phyloP scores from a whole-genome alignment of 371 early-diverging fungal species.

The Capillidium heterosporum region DNA sequence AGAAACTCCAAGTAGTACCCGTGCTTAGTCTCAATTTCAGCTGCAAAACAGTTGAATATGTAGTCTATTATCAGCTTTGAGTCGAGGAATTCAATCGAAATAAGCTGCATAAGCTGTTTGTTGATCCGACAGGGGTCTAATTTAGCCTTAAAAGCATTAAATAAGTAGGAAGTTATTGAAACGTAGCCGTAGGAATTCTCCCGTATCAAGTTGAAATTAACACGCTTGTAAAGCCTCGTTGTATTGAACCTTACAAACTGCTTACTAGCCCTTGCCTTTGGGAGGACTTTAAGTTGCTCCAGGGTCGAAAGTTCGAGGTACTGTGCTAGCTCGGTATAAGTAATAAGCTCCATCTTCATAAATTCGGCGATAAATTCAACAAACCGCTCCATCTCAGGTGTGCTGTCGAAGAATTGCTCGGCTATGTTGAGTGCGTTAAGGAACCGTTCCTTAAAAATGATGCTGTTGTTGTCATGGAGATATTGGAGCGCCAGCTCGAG shows the following conservation, averaged over 20 bases:
- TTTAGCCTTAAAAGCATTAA: not conserved
- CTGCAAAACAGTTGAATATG: slow-evolving; percentile 57
- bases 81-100: slow-evolving; percentile 68
- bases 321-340: not conserved
- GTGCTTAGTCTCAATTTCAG: slow-evolving; percentile 47
- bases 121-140: not conserved
- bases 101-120: slow-evolving; percentile 12
- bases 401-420: not conserved
- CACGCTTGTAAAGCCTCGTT: slow-evolving; percentile 37
- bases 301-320: not conserved
- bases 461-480: not conserved
- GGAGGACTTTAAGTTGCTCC: not conserved
- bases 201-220: slow-evolving; percentile 73
- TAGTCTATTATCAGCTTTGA: slow-evolving; percentile 78
- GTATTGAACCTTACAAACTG: not conserved
- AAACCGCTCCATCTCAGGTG: not conserved
- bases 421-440: not conserved
- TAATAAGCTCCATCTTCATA: not conserved
- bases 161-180: slow-evolving; percentile 48
- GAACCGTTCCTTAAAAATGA: not conserved
- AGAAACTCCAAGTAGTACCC: slow-evolving; percentile 62
- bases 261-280: not conserved
- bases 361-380: not conserved
- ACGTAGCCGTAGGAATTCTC: slow-evolving; percentile 82
- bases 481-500: not conserved